A percentile compares a stretch with the other conserved stretches of the same genome.
These are phyloP conservation scores for Boletus sensibilis DNA, from an alignment of 768 basidiomycete genomes.

Conservation along the genomic window DNA sequence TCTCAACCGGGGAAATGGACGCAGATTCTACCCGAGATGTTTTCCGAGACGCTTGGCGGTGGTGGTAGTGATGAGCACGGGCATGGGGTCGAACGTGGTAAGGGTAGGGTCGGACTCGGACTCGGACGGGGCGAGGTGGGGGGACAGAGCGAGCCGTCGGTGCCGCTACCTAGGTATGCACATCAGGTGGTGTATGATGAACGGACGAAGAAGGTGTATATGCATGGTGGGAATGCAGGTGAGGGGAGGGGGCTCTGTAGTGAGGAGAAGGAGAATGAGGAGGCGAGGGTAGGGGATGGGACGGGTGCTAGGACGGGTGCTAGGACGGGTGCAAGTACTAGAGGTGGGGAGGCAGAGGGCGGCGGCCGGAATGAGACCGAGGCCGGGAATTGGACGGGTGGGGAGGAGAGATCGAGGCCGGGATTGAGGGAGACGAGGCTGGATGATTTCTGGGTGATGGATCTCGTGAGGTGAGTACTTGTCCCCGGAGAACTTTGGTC, in stretches of 20 bases:
- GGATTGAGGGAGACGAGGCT: constrained; percentile 46
- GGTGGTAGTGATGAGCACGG: neutral
- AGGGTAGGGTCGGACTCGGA: neutral
- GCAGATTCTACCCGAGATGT: constrained; percentile 46
- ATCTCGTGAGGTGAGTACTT: constrained; percentile 52
- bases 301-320: too few relatives aligned
- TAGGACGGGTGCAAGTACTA: neutral
- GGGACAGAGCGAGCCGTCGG: constrained; percentile 22
- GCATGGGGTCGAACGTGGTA: neutral
- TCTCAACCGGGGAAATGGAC: constrained; percentile 64
- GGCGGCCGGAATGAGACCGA: neutral
- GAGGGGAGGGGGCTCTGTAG: constrained; percentile 19
- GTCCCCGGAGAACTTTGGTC: neutral
- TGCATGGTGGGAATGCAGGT: constrained; percentile 80
- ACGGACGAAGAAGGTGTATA: constrained; percentile 50
- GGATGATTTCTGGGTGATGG: constrained; percentile 81
- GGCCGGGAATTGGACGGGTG: neutral
- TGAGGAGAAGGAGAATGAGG: constrained; percentile 28
- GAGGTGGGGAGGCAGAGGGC: neutral
- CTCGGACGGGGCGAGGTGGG: neutral
- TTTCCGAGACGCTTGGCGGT: neutral
- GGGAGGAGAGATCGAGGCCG: constrained; percentile 8
- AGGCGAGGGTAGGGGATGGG: neutral
- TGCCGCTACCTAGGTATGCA: constrained; percentile 67
- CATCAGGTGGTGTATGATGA: constrained; percentile 78